phyloP scores from a whole-genome alignment of 805 yeast genomes.

The Brettanomyces nanus region DNA sequence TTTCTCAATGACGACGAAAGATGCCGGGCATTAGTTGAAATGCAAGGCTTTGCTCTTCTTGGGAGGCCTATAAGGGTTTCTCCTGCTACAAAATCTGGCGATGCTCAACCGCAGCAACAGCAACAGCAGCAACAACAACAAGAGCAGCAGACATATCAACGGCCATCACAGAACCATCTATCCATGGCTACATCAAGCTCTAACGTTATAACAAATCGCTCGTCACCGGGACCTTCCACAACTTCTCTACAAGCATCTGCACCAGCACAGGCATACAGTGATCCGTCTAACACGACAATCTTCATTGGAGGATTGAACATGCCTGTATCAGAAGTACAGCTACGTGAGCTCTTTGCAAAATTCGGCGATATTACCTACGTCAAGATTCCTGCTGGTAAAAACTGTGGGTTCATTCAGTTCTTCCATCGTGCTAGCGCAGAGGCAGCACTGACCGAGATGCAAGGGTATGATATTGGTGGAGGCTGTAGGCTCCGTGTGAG shows the following conservation, averaged over 20 bases:
- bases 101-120: slow-evolving; percentile 4
- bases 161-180: background rate
- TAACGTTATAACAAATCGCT: background rate
- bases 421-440: slow-evolving; percentile 76
- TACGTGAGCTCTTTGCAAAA: slow-evolving; percentile 49
- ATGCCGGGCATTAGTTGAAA: slow-evolving; percentile 63
- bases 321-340: slow-evolving; percentile 51
- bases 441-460: slow-evolving; percentile 77
- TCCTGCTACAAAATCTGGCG: slow-evolving; percentile 37
- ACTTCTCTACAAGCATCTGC: slow-evolving; percentile 29
- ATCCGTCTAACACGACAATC: slow-evolving; percentile 67
- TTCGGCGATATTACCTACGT: slow-evolving; percentile 74
- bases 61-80: slow-evolving; percentile 74
- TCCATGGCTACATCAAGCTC: background rate
- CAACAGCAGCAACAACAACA: background rate
- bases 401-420: slow-evolving; percentile 83
- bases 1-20: slow-evolving; percentile 59
- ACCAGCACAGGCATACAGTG: slow-evolving; percentile 57
- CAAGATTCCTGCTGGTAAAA: slow-evolving; percentile 68
- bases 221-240: slow-evolving; percentile 6
- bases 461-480: slow-evolving; percentile 69
- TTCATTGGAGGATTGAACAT: slow-evolving; percentile 69
- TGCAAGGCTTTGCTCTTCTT: slow-evolving; percentile 71
- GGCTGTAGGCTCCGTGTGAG: slow-evolving; percentile 75
- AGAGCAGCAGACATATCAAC: background rate